These are phyloP conservation scores for Exophiala phaeomuriformis DNA, from an alignment of 2,329 filamentous ascomycete species.

Conservation along the genomic window DNA sequence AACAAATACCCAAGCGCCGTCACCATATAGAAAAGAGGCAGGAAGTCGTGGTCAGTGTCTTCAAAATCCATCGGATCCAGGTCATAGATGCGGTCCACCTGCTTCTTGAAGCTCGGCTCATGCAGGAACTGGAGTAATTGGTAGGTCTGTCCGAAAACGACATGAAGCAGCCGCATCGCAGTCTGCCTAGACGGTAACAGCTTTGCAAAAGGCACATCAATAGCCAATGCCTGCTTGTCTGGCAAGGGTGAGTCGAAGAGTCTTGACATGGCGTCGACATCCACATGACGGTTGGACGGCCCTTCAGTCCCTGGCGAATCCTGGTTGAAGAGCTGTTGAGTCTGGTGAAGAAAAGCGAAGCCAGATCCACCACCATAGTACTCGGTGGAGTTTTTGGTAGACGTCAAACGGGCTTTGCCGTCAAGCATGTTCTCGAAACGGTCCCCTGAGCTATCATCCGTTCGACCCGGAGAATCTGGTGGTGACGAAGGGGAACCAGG, in stretches of 20 bases:
- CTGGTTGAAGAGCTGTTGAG: conserved; percentile 14
- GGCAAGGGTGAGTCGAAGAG: conserved; percentile 21
- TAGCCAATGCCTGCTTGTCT: conserved; percentile 9
- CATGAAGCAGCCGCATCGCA: conserved; percentile 9
- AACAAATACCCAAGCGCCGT: conserved; percentile 20
- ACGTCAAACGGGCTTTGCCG: conserved; percentile 13
- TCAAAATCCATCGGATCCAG: conserved; percentile 16
- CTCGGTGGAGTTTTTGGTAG: conserved; percentile 8
- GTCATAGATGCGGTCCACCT: conserved; percentile 18
- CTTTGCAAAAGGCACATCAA: conserved; percentile 5
- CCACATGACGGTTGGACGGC: not conserved
- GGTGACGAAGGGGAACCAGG: conserved; percentile 8
- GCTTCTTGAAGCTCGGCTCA: conserved; percentile 14
- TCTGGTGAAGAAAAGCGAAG: conserved; percentile 19
- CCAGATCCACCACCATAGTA: conserved; percentile 21
- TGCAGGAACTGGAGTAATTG: conserved; percentile 18
- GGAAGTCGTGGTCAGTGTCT: conserved; percentile 18
- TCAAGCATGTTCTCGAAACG: conserved; percentile 23
- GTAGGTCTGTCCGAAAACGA: conserved; percentile 16
- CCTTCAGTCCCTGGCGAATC: conserved; percentile 1
- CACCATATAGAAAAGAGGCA: conserved; percentile 18
- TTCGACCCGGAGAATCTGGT: conserved; percentile 1
- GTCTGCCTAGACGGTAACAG: conserved; percentile 15
- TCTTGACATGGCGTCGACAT: conserved; percentile 9
- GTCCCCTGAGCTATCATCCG: conserved; percentile 7